phyloP scores from a whole-genome alignment of 2,329 filamentous ascomycete genomes.

The Thelonectria olida region DNA sequence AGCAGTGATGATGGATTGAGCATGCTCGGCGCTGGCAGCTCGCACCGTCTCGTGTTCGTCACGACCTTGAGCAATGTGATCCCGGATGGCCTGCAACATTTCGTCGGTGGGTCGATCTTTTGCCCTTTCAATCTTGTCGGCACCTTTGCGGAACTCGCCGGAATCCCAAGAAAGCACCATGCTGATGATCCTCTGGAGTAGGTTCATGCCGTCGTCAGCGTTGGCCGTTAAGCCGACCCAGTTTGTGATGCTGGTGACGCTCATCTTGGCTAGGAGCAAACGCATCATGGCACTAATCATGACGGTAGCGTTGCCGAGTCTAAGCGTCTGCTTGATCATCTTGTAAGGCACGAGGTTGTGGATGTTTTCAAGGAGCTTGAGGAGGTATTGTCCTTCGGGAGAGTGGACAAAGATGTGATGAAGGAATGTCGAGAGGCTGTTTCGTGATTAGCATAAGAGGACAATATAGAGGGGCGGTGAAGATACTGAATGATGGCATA shows the following conservation, averaged over 20 bases:
- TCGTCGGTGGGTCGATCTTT: conserved; percentile 66
- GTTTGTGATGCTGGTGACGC: conserved; percentile 77
- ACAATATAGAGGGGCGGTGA: neutral
- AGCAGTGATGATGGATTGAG: conserved; percentile 70
- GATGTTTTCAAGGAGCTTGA: conserved; percentile 75
- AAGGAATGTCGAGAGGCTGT: conserved; percentile 75
- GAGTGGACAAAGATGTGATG: conserved; percentile 79
- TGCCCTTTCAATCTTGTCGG: conserved; percentile 70
- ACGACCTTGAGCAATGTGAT: conserved; percentile 62
- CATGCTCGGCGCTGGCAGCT: conserved; percentile 58
- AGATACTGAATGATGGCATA: conserved; percentile 75
- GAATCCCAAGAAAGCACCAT: conserved; percentile 79
- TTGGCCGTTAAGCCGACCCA: conserved; percentile 79
- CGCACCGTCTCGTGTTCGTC: conserved; percentile 68
- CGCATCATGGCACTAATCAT: conserved; percentile 82
- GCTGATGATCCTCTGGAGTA: conserved; percentile 80
- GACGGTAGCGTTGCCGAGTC: conserved; percentile 80
- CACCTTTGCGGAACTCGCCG: conserved; percentile 72
- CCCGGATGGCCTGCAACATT: conserved; percentile 68
- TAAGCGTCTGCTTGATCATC: conserved; percentile 76
- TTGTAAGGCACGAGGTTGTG: conserved; percentile 78
- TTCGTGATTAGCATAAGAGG: conserved; percentile 27
- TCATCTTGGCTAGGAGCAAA: conserved; percentile 80
- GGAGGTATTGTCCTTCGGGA: conserved; percentile 77
- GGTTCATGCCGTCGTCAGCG: conserved; percentile 81